phyloP scores from a whole-genome alignment of 2,329 filamentous ascomycete species.

The Penicillium sp. region DNA sequence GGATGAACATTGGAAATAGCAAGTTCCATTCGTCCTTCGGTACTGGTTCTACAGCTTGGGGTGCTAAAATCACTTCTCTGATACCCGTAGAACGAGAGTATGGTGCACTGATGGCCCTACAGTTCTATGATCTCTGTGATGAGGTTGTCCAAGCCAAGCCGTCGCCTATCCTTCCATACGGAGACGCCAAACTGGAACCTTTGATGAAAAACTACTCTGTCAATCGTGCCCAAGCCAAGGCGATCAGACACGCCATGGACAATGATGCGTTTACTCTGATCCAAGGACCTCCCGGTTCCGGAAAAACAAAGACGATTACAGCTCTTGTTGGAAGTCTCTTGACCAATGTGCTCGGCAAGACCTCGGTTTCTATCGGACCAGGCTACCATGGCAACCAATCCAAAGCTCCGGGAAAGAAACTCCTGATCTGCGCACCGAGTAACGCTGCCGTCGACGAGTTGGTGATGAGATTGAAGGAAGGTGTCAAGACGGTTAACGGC shows the following conservation, averaged over 20 bases:
- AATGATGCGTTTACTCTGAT: conserved; percentile 98
- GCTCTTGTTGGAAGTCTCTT: conserved; percentile 91
- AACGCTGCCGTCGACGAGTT: conserved; percentile 97
- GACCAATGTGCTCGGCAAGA: conserved; percentile 59
- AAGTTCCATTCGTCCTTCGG: conserved; percentile 68
- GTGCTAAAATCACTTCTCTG: conserved; percentile 86
- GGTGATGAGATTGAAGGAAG: conserved; percentile 87
- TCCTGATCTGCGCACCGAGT: conserved; percentile 96
- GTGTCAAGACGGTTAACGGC: conserved; percentile 78
- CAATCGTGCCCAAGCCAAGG: conserved; percentile 87
- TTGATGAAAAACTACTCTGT: conserved; percentile 79
- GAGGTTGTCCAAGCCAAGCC: conserved; percentile 90
- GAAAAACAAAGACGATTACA: conserved; percentile 97
- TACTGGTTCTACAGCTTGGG: conserved; percentile 71
- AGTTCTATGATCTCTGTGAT: conserved; percentile 94
- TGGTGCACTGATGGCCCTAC: conserved; percentile 83
- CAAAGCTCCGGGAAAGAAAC: conserved; percentile 67
- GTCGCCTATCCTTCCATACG: conserved; percentile 82
- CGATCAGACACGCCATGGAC: conserved; percentile 87
- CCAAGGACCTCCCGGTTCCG: conserved; percentile 93
- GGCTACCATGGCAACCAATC: conserved; percentile 34
- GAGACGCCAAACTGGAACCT: conserved; percentile 70
- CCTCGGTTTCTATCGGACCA: conserved; percentile 53
- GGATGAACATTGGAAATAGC: conserved; percentile 67
- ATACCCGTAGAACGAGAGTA: conserved; percentile 95